Conservation (phyloP, 192 early-diverging fungal species). For the Coemansia sp. region DNA sequence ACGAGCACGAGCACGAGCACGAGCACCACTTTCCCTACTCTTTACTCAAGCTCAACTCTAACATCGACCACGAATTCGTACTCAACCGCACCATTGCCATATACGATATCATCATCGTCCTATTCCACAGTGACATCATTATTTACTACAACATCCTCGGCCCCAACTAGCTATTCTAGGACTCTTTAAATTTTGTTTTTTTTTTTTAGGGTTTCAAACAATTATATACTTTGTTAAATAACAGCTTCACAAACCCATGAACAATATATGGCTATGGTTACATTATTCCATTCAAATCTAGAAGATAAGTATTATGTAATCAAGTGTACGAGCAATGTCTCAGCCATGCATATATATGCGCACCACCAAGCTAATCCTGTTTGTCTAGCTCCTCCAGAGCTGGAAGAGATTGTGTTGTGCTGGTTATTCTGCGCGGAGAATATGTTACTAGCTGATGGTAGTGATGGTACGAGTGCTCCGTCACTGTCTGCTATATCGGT, state of each 20-base stretch:
- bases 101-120: background rate
- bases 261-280: background rate
- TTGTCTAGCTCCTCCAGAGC: background rate
- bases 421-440: background rate
- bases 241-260: background rate
- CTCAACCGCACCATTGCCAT: background rate
- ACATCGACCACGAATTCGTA: background rate
- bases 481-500: background rate
- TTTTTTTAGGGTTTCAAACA: background rate
- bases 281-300: background rate
- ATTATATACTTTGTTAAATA: background rate
- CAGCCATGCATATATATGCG: background rate
- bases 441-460: background rate
- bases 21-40: background rate
- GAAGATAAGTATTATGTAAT: background rate
- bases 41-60: background rate
- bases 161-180: background rate
- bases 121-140: background rate
- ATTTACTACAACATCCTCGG: background rate
- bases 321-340: background rate
- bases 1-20: conserved; percentile 15
- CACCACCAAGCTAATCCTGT: background rate
- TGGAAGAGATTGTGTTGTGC: background rate
- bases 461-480: background rate
- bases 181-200: background rate